A percentile compares a stretch with the other conserved stretches of the same genome.
Conservation (phyloP, 2,329 filamentous ascomycete species). For the Thelonectria blattea region DNA sequence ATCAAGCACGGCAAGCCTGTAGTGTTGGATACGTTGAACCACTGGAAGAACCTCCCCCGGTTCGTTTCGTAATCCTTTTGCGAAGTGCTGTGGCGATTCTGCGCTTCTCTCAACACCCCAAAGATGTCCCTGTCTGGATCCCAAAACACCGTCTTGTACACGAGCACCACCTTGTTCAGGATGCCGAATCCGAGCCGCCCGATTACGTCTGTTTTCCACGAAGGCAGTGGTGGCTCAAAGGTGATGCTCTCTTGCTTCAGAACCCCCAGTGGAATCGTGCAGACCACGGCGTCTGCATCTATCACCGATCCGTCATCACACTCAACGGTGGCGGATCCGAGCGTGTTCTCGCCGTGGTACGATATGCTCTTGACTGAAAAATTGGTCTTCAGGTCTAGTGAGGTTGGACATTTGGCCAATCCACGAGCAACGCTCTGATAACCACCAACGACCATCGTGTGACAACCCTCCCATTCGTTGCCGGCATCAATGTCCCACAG, state of each 20-base stretch:
- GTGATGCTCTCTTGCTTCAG: constrained; percentile 80
- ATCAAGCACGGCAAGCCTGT: constrained; percentile 87
- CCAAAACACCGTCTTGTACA: constrained; percentile 92
- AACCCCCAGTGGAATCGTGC: constrained; percentile 89
- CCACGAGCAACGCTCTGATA: constrained; percentile 94
- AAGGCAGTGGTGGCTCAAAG: constrained; percentile 91
- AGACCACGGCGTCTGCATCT: constrained; percentile 88
- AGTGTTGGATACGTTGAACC: constrained; percentile 94
- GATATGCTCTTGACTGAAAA: constrained; percentile 74
- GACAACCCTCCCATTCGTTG: constrained; percentile 95
- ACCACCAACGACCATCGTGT: constrained; percentile 91
- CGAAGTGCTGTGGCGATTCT: constrained; percentile 70
- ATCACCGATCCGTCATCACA: constrained; percentile 79
- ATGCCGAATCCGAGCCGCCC: constrained; percentile 88
- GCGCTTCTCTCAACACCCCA: constrained; percentile 81
- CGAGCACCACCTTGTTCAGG: constrained; percentile 92
- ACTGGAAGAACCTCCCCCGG: constrained; percentile 94
- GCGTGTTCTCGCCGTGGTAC: constrained; percentile 60
- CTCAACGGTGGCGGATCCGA: constrained; percentile 65
- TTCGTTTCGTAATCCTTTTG: constrained; percentile 80
- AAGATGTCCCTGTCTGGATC: constrained; percentile 90
- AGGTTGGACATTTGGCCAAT: constrained; percentile 76
- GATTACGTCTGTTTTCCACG: constrained; percentile 84
- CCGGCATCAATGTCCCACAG: constrained; percentile 98
- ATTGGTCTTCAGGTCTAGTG: constrained; percentile 77